Conservation (phyloP, 2,329 filamentous ascomycete species). For the Xylariales sp. region DNA sequence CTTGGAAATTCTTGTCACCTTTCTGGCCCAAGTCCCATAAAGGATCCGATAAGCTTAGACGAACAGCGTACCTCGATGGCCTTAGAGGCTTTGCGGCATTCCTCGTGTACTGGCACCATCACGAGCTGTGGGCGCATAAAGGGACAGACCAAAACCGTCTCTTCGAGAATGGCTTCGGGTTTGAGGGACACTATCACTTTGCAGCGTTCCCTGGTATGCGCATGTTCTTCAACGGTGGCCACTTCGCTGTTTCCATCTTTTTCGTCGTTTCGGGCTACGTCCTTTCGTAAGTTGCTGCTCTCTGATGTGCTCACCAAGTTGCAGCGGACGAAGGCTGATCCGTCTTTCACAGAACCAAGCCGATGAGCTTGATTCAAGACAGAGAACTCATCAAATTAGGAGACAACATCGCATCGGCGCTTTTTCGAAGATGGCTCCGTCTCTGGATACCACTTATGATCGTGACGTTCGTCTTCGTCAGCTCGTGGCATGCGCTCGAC, state of each 20-base stretch:
- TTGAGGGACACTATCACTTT: slow-evolving; percentile 43
- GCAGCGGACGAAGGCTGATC: too few relatives aligned
- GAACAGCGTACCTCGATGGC: slow-evolving; percentile 61
- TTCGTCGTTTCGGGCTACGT: slow-evolving; percentile 57
- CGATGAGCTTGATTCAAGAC: slow-evolving; percentile 40
- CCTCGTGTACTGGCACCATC: slow-evolving; percentile 60
- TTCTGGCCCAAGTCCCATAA: slow-evolving; percentile 13
- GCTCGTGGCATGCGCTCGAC: slow-evolving; percentile 48
- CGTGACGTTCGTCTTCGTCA: slow-evolving; percentile 50
- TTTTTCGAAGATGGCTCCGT: slow-evolving; percentile 46
- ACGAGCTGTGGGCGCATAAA: slow-evolving; percentile 53
- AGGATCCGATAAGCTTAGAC: slow-evolving; percentile 29
- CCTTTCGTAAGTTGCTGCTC: too few relatives aligned
- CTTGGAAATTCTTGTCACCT: slow-evolving; percentile 9
- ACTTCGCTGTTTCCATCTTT: slow-evolving; percentile 54
- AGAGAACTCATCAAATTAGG: slow-evolving; percentile 36
- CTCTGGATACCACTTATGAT: slow-evolving; percentile 48
- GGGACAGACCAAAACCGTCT: slow-evolving; percentile 28
- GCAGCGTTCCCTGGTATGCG: slow-evolving; percentile 53
- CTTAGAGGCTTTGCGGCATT: slow-evolving; percentile 63
- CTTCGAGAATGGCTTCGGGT: slow-evolving; percentile 51
- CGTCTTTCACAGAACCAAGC: too few relatives aligned
- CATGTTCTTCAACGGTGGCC: slow-evolving; percentile 56
- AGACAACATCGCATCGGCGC: slow-evolving; percentile 40
- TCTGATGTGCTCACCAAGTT: too few relatives aligned